Evolutionary conservation across 331 rosid species (phyloP), one percentile per base, ranked within the genome.

Genomic region (Rosa hybrid): DNA sequence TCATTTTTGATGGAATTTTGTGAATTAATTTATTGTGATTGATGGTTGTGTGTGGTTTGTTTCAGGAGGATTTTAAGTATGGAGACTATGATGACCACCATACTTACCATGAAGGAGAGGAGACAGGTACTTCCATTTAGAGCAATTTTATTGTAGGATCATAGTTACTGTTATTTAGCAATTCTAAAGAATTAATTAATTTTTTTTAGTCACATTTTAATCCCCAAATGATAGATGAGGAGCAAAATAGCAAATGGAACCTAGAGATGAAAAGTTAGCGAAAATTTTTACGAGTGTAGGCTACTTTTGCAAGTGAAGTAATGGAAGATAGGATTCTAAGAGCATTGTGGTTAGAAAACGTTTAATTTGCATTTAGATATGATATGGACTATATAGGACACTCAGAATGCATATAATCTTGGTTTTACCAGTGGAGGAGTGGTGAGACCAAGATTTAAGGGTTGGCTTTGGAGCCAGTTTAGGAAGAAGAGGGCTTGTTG

Each of bases 11-110:
- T 63, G 12, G 9, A 27, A 9, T 56, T 7, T 0, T 42, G 23
- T 59, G 51, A 69, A 16, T 59, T 44, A 69, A 27, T 20, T 1
- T 39, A 20, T 49, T 68, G 71, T 41, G 51, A 50, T 46, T 27
- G 45, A 54, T 84, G 63, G 18, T 16, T 12, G 51, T 84, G 27
- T 44, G 76, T 71, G 76, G 75, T 53, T 80, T 11, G 27, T 79
- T 85, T 83, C 86, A 92, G 97, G 98, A 95, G 51, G 98, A 95
- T 77, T 95, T 91, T 77, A 79, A 78, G 86, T 92, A 81, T 64
- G 98, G 98, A 44, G 79, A 76, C 75, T 95, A 85, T 76, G 98
- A 95, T 82, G 98, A 65, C 2, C 98, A 95, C 78, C 98, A 95
- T 78, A 92, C 97, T 87, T 95, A 82, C 68, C 1, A 39, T 64